Conservation (phyloP, 2,329 filamentous ascomycete genomes). For the Trichoderma hamatum region DNA sequence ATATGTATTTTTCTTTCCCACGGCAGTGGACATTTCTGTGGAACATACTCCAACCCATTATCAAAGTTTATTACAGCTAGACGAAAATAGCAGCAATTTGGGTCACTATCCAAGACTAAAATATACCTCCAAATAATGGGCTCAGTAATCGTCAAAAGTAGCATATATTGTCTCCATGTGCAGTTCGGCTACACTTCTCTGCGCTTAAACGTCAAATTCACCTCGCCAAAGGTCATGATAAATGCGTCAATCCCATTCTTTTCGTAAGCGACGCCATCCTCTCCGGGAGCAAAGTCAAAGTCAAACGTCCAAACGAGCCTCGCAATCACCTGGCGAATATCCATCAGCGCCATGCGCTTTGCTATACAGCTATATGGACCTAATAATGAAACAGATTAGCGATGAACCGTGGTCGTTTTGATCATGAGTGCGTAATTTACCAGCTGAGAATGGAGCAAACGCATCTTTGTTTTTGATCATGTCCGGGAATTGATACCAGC, state of each 20-base stretch:
- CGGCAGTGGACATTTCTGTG: not conserved
- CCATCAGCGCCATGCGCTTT: not conserved
- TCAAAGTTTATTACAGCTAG: not conserved
- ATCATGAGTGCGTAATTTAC: not conserved
- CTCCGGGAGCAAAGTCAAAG: not conserved
- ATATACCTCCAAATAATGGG: not conserved
- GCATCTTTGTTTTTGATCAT: conserved; percentile 38
- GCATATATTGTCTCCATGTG: not conserved
- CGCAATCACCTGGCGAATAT: not conserved
- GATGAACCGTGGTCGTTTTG: not conserved
- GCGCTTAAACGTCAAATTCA: not conserved
- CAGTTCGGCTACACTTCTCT: not conserved
- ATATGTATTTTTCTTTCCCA: not conserved
- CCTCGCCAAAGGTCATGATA: not conserved
- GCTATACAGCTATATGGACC: not conserved
- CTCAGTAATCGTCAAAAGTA: not conserved
- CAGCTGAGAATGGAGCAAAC: conserved; percentile 37
- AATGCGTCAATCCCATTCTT: not conserved
- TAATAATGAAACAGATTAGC: not conserved
- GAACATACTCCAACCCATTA: not conserved
- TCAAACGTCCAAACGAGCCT: not conserved
- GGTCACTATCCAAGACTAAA: not conserved
- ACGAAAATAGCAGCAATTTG: not conserved
- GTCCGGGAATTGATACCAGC: conserved; percentile 39
- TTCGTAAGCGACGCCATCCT: not conserved